Percentiles rank a stretch among this genome's conserved stretches.
phyloP scores from a whole-genome alignment of 139 green algal genomes.

The Mesostigma viride region DNA sequence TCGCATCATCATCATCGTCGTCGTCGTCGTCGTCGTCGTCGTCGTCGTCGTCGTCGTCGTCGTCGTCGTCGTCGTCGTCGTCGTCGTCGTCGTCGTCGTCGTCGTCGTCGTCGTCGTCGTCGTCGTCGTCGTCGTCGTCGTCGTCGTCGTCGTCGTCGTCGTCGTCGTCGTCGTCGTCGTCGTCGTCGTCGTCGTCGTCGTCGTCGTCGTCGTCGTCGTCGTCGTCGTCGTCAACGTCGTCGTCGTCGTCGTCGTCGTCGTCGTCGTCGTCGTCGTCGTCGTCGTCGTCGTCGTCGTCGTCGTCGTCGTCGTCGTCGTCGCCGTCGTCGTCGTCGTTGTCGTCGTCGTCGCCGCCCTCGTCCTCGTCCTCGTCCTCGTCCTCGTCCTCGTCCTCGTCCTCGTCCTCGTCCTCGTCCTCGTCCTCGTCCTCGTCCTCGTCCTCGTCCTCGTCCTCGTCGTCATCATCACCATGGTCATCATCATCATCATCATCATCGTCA shows the following conservation, averaged over 20 bases:
- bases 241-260: neutral
- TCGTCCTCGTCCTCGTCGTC: neutral
- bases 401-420: neutral
- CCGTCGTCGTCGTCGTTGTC: neutral
- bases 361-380: no score
- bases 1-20: neutral
- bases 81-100: slow-evolving; percentile 1
- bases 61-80: neutral
- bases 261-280: slow-evolving; percentile 1
- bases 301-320: neutral
- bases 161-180: no score
- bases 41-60: slow-evolving; percentile 1
- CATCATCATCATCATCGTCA: neutral
- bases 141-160: no score
- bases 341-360: neutral
- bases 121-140: no score
- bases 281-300: slow-evolving; percentile 1
- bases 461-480: neutral
- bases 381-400: no score
- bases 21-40: slow-evolving; percentile 1
- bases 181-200: no score
- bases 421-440: neutral
- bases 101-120: neutral
- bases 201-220: neutral
- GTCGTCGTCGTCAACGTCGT: neutral